A percentile compares a stretch with the other conserved stretches of the same genome.
phyloP scores from a whole-genome alignment of 179 eudicot genomes.

The Silene coronaria region DNA sequence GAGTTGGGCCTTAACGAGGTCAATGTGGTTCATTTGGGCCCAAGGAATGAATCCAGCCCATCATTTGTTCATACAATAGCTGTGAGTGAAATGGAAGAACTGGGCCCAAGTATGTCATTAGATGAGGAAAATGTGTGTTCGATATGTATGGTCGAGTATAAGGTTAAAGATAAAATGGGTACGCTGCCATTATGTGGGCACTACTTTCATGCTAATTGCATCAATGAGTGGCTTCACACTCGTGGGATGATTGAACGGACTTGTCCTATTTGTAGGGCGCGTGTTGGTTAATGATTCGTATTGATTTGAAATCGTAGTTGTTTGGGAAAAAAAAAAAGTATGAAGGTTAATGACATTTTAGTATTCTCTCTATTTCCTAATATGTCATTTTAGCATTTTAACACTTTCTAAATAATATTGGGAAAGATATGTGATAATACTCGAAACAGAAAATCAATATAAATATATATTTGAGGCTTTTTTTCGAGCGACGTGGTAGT shows the following conservation, averaged over 20 bases:
- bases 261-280: not conserved
- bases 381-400: no score
- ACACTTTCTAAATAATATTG: no score
- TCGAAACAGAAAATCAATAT: no score
- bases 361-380: no score
- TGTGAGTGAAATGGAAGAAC: conserved; percentile 22
- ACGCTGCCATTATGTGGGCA: conserved; percentile 29
- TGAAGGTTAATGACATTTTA: no score
- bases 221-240: conserved; percentile 20
- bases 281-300: not conserved
- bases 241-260: not conserved
- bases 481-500: no score
- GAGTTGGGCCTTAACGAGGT: conserved; percentile 25
- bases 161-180: conserved; percentile 25
- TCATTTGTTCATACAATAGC: conserved; percentile 12
- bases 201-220: conserved; percentile 31
- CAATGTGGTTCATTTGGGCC: conserved; percentile 16
- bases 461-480: no score
- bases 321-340: no score
- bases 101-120: conserved; percentile 6
- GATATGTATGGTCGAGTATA: conserved; percentile 28
- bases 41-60: not conserved
- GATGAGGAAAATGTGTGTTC: conserved; percentile 20
- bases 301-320: no score
- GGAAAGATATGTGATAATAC: no score